phyloP scores from a whole-genome alignment of 306 rosid genomes.

The Quercus gilva region DNA sequence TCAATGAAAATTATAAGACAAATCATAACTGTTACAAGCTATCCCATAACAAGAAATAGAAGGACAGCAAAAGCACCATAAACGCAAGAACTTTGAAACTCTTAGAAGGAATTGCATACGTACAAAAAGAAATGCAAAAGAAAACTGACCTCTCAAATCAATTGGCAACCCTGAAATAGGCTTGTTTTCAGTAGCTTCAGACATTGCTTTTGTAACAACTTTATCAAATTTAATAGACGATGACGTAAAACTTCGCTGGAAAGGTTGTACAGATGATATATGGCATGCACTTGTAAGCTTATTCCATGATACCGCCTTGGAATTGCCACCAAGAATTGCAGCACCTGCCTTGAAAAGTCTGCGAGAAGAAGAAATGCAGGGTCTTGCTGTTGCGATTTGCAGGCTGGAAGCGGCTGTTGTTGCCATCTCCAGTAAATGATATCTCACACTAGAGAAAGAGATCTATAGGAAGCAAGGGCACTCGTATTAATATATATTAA shows the following conservation, averaged over 20 bases:
- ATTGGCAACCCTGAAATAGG: conserved; percentile 75
- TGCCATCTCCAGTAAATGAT: conserved; percentile 51
- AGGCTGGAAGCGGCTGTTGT: conserved; percentile 64
- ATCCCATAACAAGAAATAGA: background rate
- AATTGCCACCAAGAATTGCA: conserved; percentile 31
- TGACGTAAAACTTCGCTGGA: conserved; percentile 36
- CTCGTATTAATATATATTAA: conserved; percentile 4
- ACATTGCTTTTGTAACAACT: conserved; percentile 54
- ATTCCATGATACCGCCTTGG: conserved; percentile 39
- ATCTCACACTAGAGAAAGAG: conserved; percentile 26
- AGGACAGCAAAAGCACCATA: background rate
- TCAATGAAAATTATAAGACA: background rate
- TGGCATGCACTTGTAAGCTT: conserved; percentile 63
- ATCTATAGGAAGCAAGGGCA: conserved; percentile 28
- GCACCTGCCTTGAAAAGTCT: conserved; percentile 32
- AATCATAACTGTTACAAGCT: background rate
- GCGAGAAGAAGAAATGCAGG: conserved; percentile 45
- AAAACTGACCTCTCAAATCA: conserved; percentile 64
- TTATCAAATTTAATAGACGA: conserved; percentile 37
- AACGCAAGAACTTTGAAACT: conserved; percentile 1
- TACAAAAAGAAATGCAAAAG: background rate
- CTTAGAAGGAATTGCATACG: background rate
- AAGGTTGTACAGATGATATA: conserved; percentile 45
- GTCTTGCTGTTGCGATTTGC: conserved; percentile 57
- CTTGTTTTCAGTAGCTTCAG: conserved; percentile 48